A percentile compares a stretch with the other conserved stretches of the same genome.
Conservation (phyloP, 495 filamentous ascomycete genomes). For the Penicillium crystallinum region DNA sequence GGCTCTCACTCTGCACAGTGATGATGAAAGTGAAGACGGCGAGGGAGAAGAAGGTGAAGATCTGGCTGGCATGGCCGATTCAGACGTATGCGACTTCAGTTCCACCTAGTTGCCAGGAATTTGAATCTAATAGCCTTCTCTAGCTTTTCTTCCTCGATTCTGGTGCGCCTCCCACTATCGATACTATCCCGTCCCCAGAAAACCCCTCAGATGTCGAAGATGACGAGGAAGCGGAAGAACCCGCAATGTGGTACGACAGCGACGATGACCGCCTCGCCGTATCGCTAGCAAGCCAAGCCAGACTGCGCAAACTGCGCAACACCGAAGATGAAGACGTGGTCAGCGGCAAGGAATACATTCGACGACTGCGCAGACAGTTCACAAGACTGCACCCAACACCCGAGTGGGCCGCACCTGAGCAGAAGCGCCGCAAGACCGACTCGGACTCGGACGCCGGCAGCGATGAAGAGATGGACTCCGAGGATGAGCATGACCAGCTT, state of each 20-base stretch:
- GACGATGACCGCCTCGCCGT: constrained; percentile 85
- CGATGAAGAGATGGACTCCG: constrained; percentile 46
- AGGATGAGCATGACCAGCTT: constrained; percentile 56
- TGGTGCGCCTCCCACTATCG: constrained; percentile 45
- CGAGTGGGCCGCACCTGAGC: constrained; percentile 61
- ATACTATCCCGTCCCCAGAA: constrained; percentile 33
- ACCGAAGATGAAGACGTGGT: constrained; percentile 80
- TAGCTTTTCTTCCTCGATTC: constrained; percentile 70
- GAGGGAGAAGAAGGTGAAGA: constrained; percentile 30
- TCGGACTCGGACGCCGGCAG: constrained; percentile 40
- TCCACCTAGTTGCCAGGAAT: background rate
- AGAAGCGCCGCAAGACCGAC: constrained; percentile 51
- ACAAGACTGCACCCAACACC: constrained; percentile 73
- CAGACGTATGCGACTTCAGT: constrained; percentile 13
- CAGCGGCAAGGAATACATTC: constrained; percentile 77
- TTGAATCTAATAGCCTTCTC: constrained; percentile 3
- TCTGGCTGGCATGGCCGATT: constrained; percentile 55
- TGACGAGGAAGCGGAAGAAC: constrained; percentile 28
- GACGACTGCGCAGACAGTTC: constrained; percentile 74
- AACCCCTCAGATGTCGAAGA: constrained; percentile 34
- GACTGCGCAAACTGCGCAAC: constrained; percentile 73
- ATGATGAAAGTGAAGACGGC: constrained; percentile 30
- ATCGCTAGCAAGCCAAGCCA: constrained; percentile 67
- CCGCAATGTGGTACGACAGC: constrained; percentile 85
- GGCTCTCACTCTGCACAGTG: constrained; percentile 30